These are phyloP conservation scores for Fusarium lateritium DNA, from an alignment of 2,329 filamentous ascomycete genomes.

Conservation along the genomic window DNA sequence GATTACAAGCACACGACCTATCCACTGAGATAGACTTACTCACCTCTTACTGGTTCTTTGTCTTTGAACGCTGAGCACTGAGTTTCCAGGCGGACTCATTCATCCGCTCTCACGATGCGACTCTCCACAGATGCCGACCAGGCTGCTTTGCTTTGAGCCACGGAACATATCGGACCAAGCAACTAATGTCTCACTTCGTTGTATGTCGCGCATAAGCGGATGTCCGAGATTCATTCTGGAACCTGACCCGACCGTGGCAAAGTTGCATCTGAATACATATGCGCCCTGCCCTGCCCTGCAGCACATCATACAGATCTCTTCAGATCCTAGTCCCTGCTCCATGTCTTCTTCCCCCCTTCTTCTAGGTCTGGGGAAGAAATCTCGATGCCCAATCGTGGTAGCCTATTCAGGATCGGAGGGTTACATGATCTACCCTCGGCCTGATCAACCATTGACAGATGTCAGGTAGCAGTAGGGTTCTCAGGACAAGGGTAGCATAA, in stretches of 20 bases:
- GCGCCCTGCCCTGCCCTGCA: slow-evolving; percentile 26
- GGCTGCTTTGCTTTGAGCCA: background rate
- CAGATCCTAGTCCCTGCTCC: slow-evolving; percentile 21
- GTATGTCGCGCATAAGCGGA: slow-evolving; percentile 34
- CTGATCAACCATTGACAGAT: slow-evolving; percentile 2
- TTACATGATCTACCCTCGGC: slow-evolving; percentile 29
- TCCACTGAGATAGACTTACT: background rate
- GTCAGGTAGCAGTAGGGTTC: background rate
- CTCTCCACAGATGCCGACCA: background rate
- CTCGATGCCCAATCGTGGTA: slow-evolving; percentile 1
- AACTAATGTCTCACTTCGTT: slow-evolving; percentile 27
- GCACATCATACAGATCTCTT: slow-evolving; percentile 33
- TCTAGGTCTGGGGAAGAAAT: slow-evolving; percentile 28
- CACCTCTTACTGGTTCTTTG: background rate
- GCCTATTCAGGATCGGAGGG: slow-evolving; percentile 2
- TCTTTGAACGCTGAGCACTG: slow-evolving; percentile 22
- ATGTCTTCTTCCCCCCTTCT: slow-evolving; percentile 2
- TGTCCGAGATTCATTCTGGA: slow-evolving; percentile 22
- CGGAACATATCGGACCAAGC: slow-evolving; percentile 27
- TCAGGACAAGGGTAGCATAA: background rate
- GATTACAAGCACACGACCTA: background rate
- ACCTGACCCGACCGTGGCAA: slow-evolving; percentile 15
- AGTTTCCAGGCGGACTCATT: slow-evolving; percentile 8
- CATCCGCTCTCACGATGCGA: background rate
- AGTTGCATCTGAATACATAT: slow-evolving; percentile 20